Base-by-base conservation (phyloP, 306 rosid genomes). In the Prunus campanulata region DNA sequence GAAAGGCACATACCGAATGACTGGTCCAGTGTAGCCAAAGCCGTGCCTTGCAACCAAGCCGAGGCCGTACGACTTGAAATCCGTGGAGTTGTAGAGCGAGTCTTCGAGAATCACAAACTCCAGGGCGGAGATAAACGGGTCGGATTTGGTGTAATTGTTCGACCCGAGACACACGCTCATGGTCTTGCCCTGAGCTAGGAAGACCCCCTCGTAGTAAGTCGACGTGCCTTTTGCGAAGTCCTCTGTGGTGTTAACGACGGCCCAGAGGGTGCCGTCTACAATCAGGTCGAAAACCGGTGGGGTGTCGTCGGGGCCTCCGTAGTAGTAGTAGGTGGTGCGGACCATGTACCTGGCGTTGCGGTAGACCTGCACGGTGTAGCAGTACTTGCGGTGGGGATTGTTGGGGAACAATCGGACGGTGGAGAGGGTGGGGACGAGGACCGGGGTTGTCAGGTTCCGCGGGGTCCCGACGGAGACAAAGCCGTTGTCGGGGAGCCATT, bases 261-360 rank as follows among this genome's bases (percentile, higher is more conserved):
- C 78, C 99, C 99, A 96, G 11, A 88, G 19, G 11, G 98, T 96
- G 16, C 97, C 98, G 20, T 92, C 99, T 13, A 96, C 83, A 60
- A 91, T 91, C 88, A 91, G 99, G 65, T 92, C 99, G 70, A 92
- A 96, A 50, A 87, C 93, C 62, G 98, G 96, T 2, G 96, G 99
- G 4, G 83, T 74, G 71, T 75, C 77, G 1, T 86, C 92, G 77
- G 59, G 8, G 2, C 89, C 84, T 80, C 91, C 93, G 2, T 90
- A 91, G 74, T 96, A 96, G 91, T 77, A 96, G 74, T 88, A 96
- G 11, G 93, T 88, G 8, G 90, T 83, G 56, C 99, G 82, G n/a
- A 96, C 77, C 76, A 89, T 6, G 79, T 92, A 96, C 71, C 74
- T 85, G 0, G 91, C 87, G 7, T 82, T 74, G 75, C 87, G 97